A percentile compares a stretch with the other conserved stretches of the same genome.
Evolutionary conservation across 768 basidiomycete species (phyloP).

Genomic region (Lactarius pseudohatsudake): DNA sequence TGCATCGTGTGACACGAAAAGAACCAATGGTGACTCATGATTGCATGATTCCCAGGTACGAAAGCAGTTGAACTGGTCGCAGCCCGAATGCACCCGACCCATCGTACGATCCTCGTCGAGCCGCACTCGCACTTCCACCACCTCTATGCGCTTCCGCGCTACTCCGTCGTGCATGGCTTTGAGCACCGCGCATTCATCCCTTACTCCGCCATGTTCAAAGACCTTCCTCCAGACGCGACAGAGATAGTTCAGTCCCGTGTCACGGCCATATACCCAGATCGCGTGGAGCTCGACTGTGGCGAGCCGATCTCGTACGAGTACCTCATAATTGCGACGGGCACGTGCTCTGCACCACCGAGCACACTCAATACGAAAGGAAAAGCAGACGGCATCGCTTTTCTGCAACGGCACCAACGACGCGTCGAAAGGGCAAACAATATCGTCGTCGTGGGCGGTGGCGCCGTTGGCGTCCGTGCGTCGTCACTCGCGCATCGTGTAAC

Average conservation of each 20-base stretch:
- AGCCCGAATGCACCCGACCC: constrained; percentile 29
- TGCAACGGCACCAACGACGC: constrained; percentile 35
- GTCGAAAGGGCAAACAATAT: constrained; percentile 36
- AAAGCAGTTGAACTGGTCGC: constrained; percentile 33
- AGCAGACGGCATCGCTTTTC: constrained; percentile 32
- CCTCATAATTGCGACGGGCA: constrained; percentile 41
- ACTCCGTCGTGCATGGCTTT: constrained; percentile 32
- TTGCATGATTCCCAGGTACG: constrained; percentile 19
- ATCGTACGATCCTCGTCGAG: constrained; percentile 38
- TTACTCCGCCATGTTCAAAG: constrained; percentile 33
- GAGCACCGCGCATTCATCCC: constrained; percentile 39
- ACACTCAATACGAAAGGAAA: constrained; percentile 31
- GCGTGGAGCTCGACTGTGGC: constrained; percentile 31
- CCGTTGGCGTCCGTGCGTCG: constrained; percentile 39
- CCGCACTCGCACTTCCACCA: constrained; percentile 39
- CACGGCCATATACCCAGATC: constrained; percentile 30
- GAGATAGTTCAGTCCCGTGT: constrained; percentile 30
- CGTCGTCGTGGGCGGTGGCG: constrained; percentile 41
- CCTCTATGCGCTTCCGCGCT: constrained; percentile 39
- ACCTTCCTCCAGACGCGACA: constrained; percentile 32
- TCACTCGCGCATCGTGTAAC: not conserved
- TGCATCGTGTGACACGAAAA: too few relatives aligned
- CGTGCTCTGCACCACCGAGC: constrained; percentile 27
- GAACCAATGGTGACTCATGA: too few relatives aligned
- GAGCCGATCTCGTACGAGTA: constrained; percentile 37